Percentiles rank a stretch among this genome's conserved stretches.
These are phyloP conservation scores for Moricandia moricandioides DNA, from an alignment of 345 rosid species.

Conservation along the genomic window DNA sequence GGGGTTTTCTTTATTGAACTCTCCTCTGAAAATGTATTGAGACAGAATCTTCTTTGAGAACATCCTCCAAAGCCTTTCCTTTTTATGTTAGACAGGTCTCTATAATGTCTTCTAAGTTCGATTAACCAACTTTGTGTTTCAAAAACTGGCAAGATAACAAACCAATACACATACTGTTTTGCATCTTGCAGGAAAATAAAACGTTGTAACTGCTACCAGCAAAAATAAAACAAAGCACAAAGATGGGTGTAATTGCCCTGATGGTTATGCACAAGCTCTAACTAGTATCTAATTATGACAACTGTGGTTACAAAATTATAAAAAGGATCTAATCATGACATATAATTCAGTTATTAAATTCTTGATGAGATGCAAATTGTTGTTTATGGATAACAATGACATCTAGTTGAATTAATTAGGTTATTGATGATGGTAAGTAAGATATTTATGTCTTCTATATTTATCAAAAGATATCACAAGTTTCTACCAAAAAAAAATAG, in stretches of 20 bases:
- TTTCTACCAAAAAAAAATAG: constrained; percentile 8
- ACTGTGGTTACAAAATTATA: not conserved
- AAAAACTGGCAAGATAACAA: constrained; percentile 4
- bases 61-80: not conserved
- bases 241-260: not conserved
- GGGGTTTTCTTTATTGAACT: not conserved
- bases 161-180: constrained; percentile 14
- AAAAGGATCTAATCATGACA: constrained; percentile 3
- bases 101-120: not conserved
- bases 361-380: not conserved
- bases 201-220: not conserved
- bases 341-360: not conserved
- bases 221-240: not conserved
- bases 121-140: constrained; percentile 11
- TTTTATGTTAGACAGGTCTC: constrained; percentile 3
- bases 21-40: not conserved
- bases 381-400: constrained; percentile 12
- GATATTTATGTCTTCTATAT: not conserved
- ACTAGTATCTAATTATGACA: constrained; percentile 11
- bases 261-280: constrained; percentile 1
- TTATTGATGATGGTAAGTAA: not conserved
- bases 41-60: constrained; percentile 6
- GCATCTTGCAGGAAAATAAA: constrained; percentile 15
- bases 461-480: not conserved
- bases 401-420: not conserved